phyloP scores from a whole-genome alignment of 306 rosid genomes.

The Sesbania bispinosa region DNA sequence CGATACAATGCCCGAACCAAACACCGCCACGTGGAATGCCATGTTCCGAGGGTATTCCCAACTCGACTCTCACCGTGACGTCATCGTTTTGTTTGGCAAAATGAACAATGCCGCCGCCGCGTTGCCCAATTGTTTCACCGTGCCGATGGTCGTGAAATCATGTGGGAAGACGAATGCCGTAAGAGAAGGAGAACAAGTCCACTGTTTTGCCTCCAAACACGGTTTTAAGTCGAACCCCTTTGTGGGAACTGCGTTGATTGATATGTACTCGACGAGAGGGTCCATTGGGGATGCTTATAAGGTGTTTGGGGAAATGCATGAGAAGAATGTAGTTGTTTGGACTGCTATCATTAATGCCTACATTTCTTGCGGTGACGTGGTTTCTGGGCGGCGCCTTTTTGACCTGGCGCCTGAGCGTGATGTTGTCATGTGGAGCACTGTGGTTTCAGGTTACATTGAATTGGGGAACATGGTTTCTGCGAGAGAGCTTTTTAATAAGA shows the following conservation, averaged over 20 bases:
- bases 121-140: slow-evolving; percentile 52
- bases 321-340: slow-evolving; percentile 68
- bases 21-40: slow-evolving; percentile 56
- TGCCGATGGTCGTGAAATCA: slow-evolving; percentile 56
- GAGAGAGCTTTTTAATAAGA: slow-evolving; percentile 46
- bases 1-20: slow-evolving; percentile 48
- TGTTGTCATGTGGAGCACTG: slow-evolving; percentile 60
- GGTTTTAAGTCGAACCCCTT: slow-evolving; percentile 48
- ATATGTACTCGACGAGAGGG: slow-evolving; percentile 47
- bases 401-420: slow-evolving; percentile 58
- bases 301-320: slow-evolving; percentile 56
- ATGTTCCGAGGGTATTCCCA: slow-evolving; percentile 46
- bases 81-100: slow-evolving; percentile 38
- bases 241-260: slow-evolving; percentile 54
- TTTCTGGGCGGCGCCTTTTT: slow-evolving; percentile 48
- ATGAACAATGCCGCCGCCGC: slow-evolving; percentile 46
- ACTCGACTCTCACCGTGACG: slow-evolving; percentile 31
- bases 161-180: slow-evolving; percentile 45
- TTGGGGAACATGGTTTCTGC: slow-evolving; percentile 47
- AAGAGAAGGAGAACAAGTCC: slow-evolving; percentile 56
- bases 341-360: slow-evolving; percentile 54
- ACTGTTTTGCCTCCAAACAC: slow-evolving; percentile 43
- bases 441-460: slow-evolving; percentile 56
- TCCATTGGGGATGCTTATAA: slow-evolving; percentile 42
- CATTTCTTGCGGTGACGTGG: slow-evolving; percentile 45